These are phyloP conservation scores for Acanthamoeba sp. DNA, from an alignment of 208 protist species.

Conservation along the genomic window DNA sequence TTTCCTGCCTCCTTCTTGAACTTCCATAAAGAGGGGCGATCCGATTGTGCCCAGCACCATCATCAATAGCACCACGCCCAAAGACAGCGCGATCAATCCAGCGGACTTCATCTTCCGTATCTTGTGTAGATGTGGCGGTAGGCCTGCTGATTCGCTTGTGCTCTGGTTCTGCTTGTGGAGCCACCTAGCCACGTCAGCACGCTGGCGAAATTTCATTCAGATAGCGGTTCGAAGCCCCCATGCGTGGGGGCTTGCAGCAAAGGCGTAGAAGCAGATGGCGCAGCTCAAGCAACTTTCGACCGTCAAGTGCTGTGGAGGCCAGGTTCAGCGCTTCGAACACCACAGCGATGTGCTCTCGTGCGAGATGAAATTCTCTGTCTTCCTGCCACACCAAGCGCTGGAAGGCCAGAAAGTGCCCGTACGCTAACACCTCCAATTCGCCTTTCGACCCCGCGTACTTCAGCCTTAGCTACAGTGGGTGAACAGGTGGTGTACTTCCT, in stretches of 20 bases:
- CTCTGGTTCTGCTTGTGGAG: background rate
- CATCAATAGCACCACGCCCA: background rate
- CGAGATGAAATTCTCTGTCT: conserved; percentile 76
- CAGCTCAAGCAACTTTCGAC: conserved; percentile 60
- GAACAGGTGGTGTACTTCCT: conserved; percentile 85
- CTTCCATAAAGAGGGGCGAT: conserved; percentile 79
- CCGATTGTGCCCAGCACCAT: background rate
- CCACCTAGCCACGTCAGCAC: conserved; percentile 22
- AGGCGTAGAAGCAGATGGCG: conserved; percentile 33
- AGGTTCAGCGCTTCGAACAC: conserved; percentile 49
- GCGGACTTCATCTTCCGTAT: background rate
- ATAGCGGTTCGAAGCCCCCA: no score
- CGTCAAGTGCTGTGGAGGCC: conserved; percentile 75
- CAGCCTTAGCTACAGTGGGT: background rate
- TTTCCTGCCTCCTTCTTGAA: conserved; percentile 81
- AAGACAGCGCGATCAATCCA: background rate
- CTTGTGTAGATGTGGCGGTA: background rate
- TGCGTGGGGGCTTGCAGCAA: no score
- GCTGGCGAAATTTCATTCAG: background rate
- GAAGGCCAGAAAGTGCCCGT: conserved; percentile 25
- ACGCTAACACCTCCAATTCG: background rate
- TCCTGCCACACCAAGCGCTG: conserved; percentile 55
- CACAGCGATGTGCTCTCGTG: background rate
- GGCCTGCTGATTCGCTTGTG: background rate
- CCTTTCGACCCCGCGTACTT: no score